These are phyloP conservation scores for Alternaria brassicae DNA, from an alignment of 2,329 filamentous ascomycete species.

Conservation along the genomic window DNA sequence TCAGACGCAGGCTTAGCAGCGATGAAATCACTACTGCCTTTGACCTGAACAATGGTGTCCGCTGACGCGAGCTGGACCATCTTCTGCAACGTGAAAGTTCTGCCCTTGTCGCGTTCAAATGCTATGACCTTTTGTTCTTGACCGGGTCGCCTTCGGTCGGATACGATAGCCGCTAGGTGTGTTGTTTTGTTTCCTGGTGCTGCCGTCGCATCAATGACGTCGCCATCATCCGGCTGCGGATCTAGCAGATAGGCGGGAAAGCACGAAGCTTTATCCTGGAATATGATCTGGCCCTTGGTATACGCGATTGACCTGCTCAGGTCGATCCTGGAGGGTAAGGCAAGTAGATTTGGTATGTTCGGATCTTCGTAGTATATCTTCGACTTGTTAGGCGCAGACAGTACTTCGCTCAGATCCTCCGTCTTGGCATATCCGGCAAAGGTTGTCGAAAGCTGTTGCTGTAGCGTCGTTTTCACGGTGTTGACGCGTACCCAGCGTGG, in stretches of 20 bases:
- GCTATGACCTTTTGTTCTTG: constrained; percentile 67
- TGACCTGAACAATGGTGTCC: constrained; percentile 69
- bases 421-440: constrained; percentile 71
- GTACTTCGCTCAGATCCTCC: constrained; percentile 64
- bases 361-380: constrained; percentile 74
- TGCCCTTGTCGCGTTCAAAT: constrained; percentile 76
- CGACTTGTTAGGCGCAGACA: constrained; percentile 48
- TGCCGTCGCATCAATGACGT: constrained; percentile 90
- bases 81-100: constrained; percentile 78
- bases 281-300: constrained; percentile 76
- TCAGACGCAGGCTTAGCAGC: constrained; percentile 70
- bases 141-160: constrained; percentile 48
- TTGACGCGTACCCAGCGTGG: constrained; percentile 96
- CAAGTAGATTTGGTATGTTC: constrained; percentile 83
- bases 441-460: constrained; percentile 75
- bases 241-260: constrained; percentile 91
- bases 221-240: constrained; percentile 69
- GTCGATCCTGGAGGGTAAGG: constrained; percentile 74
- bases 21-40: constrained; percentile 81
- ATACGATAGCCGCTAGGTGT: constrained; percentile 80
- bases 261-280: constrained; percentile 97
- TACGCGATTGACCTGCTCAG: constrained; percentile 78
- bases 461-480: constrained; percentile 72
- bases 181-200: constrained; percentile 98
- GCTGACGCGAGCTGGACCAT: constrained; percentile 85